Evolutionary conservation across 1,139 yeast genomes (phyloP), one percentile per base, ranked within the genome.

Genomic region (Spathaspora sp.): DNA sequence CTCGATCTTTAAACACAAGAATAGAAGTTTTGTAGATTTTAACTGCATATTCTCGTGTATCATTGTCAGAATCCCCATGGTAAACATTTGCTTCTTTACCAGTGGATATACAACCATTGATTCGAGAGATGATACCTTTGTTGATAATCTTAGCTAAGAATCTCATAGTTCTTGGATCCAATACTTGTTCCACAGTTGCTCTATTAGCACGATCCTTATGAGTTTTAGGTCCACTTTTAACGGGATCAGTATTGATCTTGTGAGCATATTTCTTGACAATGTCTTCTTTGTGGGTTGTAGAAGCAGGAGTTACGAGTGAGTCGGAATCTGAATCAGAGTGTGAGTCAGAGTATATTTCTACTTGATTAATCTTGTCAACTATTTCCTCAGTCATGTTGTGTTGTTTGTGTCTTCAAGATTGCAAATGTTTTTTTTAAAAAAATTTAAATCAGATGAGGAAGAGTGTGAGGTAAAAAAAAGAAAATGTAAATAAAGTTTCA

Each of bases 51-150:
- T 86, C 90, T 45, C 66, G 68, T 1, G 63, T 53, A n/a, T 43
- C 41, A 10, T 52, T 51, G 13, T 51, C 57, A 1, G 72, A 78
- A 31, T 74, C 78, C 0, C 96, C 98, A 63, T 91, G 97, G 62
- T 95, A 95, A 2, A 95, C 98, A 62, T 95, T 95, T 23, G 99
- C 99, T 64, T 95, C 99, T 64, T 95, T 95, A 38, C 99, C 99
- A 0, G 99, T 95, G 58, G 95, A 84, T 43, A 95, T 78, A 63
- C 99, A 93, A 7, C 99, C 99, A 58, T 91, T 89, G 58, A 95
- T 85, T 55, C 89, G 82, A 7, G 93, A 81, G 27, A 95, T 81
- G 11, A 87, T 77, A 3, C 97, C 96, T 56, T 86, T 84, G 60
- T 84, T 87, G 63, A 89, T 84, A 64, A 95, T 76, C 51, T 89